Conservation (phyloP, 2,329 filamentous ascomycete genomes). For the Curvularia spicifera region DNA sequence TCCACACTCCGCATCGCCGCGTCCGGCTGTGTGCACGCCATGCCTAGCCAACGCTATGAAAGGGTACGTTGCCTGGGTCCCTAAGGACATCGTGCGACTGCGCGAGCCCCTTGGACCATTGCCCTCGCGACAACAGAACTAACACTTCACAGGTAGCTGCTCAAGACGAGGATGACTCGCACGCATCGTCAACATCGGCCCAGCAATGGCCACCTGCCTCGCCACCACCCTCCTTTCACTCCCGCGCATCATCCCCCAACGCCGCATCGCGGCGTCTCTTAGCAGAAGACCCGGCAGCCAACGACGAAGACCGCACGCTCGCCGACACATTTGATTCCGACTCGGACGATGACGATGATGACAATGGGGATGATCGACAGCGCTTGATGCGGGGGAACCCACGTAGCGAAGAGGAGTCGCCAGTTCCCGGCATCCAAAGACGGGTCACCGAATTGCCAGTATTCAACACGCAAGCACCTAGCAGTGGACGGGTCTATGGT, state of each 20-base stretch:
- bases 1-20: conserved; percentile 9
- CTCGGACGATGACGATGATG: conserved; percentile 65
- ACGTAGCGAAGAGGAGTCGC: conserved; percentile 32
- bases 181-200: conserved; percentile 29
- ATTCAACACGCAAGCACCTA: conserved; percentile 52
- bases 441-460: conserved; percentile 62
- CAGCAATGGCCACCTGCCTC: conserved; percentile 53
- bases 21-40: conserved; percentile 33
- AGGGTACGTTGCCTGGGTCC: conserved; percentile 49
- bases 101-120: conserved; percentile 16
- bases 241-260: conserved; percentile 73
- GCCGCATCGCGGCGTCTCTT: conserved; percentile 58
- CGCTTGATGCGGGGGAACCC: conserved; percentile 77
- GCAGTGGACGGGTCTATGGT: conserved; percentile 66
- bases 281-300: conserved; percentile 58
- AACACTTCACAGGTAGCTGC: conserved; percentile 49
- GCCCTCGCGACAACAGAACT: conserved; percentile 17
- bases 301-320: conserved; percentile 76
- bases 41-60: conserved; percentile 58
- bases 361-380: conserved; percentile 77
- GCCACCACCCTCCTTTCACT: conserved; percentile 82
- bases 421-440: conserved; percentile 51
- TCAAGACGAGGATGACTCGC: conserved; percentile 53
- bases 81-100: conserved; percentile 18
- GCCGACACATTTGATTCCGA: conserved; percentile 88